Conservation (phyloP, 2,329 filamentous ascomycete species). For the Golovinomyces cichoracearum region DNA sequence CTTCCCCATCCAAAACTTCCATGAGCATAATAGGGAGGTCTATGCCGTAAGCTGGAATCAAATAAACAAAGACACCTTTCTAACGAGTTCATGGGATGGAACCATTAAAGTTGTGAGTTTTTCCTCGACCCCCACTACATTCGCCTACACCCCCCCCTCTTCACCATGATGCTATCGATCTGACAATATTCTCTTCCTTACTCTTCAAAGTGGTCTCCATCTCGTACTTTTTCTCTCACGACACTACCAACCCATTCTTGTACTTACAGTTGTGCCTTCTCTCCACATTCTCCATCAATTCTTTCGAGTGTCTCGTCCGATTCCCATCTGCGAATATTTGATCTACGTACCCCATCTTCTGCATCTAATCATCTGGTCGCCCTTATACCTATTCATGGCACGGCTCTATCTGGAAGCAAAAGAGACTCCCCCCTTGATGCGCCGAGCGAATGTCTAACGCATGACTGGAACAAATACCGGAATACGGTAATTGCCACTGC, state of each 20-base stretch:
- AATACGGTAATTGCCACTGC: slow-evolving; percentile 62
- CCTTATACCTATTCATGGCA: slow-evolving; percentile 59
- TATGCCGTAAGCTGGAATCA: slow-evolving; percentile 87
- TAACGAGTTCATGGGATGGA: slow-evolving; percentile 86
- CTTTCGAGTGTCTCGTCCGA: slow-evolving; percentile 75
- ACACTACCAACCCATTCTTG: slow-evolving; percentile 82
- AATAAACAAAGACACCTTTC: slow-evolving; percentile 68
- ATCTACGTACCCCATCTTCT: slow-evolving; percentile 62
- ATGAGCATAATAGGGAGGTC: slow-evolving; percentile 79
- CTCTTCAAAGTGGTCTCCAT: slow-evolving; percentile 50
- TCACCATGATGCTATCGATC: background rate
- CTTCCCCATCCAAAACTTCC: slow-evolving; percentile 76
- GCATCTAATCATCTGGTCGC: slow-evolving; percentile 69
- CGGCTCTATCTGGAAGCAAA: slow-evolving; percentile 13
- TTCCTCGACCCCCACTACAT: background rate
- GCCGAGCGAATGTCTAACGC: slow-evolving; percentile 66
- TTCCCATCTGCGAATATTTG: slow-evolving; percentile 70
- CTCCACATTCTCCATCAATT: slow-evolving; percentile 61
- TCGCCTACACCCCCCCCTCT: too few relatives aligned
- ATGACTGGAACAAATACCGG: slow-evolving; percentile 98
- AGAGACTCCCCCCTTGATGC: slow-evolving; percentile 15
- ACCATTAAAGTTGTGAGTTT: slow-evolving; percentile 55
- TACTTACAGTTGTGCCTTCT: slow-evolving; percentile 82
- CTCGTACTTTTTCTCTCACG: slow-evolving; percentile 43
- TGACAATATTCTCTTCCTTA: background rate